phyloP scores from a whole-genome alignment of 2,329 filamentous ascomycete species.

The Myriosclerotinia duriaeana region DNA sequence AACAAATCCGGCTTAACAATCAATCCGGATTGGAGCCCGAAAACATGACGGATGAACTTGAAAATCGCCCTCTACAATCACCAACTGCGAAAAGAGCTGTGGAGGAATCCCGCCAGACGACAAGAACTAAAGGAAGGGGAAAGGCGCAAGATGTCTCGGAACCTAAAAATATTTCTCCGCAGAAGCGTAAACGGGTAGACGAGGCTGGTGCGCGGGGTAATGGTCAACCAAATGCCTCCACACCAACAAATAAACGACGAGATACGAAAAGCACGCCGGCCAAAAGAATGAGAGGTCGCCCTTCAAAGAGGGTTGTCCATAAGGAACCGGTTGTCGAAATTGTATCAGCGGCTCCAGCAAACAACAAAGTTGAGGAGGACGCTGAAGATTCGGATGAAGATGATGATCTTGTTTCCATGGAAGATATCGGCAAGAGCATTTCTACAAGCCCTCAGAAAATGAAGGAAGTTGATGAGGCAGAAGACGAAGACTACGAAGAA shows the following conservation, averaged over 20 bases:
- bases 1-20: not conserved
- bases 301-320: not conserved
- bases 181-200: conserved; percentile 11
- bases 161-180: not conserved
- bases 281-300: conserved; percentile 22
- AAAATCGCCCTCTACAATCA: conserved; percentile 2
- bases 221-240: not conserved
- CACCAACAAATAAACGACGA: not conserved
- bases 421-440: not conserved
- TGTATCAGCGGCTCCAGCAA: not conserved
- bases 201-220: not conserved
- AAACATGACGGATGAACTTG: conserved; percentile 8
- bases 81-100: not conserved
- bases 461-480: not conserved
- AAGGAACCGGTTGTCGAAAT: not conserved
- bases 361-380: not conserved
- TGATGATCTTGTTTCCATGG: not conserved
- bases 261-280: not conserved
- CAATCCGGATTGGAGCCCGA: conserved; percentile 1
- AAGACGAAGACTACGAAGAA: not conserved
- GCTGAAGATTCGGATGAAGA: not conserved
- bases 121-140: not conserved
- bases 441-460: not conserved
- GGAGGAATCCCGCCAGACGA: not conserved
- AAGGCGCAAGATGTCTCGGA: not conserved